phyloP scores from a whole-genome alignment of 345 rosid species.

The Turritis glabra region DNA sequence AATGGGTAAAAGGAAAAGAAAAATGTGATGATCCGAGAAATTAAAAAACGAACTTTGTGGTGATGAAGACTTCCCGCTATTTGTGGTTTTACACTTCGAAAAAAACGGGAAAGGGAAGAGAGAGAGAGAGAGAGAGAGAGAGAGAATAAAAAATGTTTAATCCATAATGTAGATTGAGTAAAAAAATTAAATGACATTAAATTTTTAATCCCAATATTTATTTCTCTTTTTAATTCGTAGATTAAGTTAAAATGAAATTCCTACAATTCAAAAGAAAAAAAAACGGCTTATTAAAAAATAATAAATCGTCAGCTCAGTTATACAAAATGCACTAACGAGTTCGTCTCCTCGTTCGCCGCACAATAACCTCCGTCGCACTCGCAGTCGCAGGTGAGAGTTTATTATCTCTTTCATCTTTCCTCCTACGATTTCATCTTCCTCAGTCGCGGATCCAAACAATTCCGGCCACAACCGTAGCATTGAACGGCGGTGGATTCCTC shows the following conservation, averaged over 20 bases:
- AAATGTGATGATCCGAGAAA: slow-evolving; percentile 44
- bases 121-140: slow-evolving; percentile 20
- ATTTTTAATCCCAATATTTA: neutral
- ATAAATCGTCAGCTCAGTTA: neutral
- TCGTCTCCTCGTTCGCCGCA: slow-evolving; percentile 6
- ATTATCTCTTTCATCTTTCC: neutral
- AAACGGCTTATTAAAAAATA: neutral
- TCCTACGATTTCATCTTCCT: neutral
- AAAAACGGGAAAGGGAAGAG: neutral
- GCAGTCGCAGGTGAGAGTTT: slow-evolving; percentile 1
- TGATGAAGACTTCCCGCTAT: slow-evolving; percentile 34
- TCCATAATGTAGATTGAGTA: neutral
- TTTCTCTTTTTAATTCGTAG: neutral
- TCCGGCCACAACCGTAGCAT: neutral
- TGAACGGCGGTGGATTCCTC: neutral
- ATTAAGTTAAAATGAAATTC: no score
- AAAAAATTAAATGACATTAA: neutral
- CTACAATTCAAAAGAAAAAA: no score
- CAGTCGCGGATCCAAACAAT: neutral
- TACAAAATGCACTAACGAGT: slow-evolving; percentile 1
- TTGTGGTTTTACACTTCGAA: slow-evolving; percentile 24
- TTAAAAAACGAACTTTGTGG: slow-evolving; percentile 42
- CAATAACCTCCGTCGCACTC: no score
- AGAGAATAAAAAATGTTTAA: neutral
- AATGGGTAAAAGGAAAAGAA: slow-evolving; percentile 16